These are phyloP conservation scores for Mycena crocata DNA, from an alignment of 768 basidiomycete species.

Conservation along the genomic window DNA sequence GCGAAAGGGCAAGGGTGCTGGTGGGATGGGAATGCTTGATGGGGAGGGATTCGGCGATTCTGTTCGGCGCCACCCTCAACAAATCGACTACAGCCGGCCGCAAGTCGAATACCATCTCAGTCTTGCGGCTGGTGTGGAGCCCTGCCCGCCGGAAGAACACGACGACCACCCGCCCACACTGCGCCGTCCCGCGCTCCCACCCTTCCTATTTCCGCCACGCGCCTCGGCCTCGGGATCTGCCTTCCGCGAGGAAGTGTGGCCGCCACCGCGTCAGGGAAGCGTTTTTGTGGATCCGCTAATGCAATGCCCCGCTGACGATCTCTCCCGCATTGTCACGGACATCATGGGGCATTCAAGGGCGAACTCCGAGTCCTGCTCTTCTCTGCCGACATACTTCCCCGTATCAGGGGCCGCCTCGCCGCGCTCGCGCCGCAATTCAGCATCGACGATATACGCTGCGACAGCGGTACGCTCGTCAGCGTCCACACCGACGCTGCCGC, in stretches of 20 bases:
- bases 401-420: not conserved
- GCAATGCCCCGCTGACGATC: slow-evolving; percentile 17
- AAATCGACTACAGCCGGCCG: slow-evolving; percentile 2
- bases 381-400: not conserved
- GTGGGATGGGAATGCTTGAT: slow-evolving; percentile 26
- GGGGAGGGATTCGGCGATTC: slow-evolving; percentile 25
- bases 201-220: slow-evolving; percentile 27
- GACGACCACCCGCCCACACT: not conserved
- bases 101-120: slow-evolving; percentile 10
- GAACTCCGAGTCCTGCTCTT: not conserved
- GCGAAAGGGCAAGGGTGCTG: slow-evolving; percentile 20
- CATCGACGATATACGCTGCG: slow-evolving; percentile 9
- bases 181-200: slow-evolving; percentile 5
- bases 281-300: slow-evolving; percentile 30
- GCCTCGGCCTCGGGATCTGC: slow-evolving; percentile 27
- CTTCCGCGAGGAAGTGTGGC: slow-evolving; percentile 34
- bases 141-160: not conserved
- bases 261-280: slow-evolving; percentile 29
- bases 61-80: not conserved
- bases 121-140: not conserved
- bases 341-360: slow-evolving; percentile 15
- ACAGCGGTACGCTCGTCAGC: slow-evolving; percentile 9
- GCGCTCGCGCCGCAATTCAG: slow-evolving; percentile 12
- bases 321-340: slow-evolving; percentile 21
- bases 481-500: slow-evolving; percentile 11